These are phyloP conservation scores for Sonneratia caseolaris DNA, from an alignment of 345 rosid genomes.

Conservation along the genomic window DNA sequence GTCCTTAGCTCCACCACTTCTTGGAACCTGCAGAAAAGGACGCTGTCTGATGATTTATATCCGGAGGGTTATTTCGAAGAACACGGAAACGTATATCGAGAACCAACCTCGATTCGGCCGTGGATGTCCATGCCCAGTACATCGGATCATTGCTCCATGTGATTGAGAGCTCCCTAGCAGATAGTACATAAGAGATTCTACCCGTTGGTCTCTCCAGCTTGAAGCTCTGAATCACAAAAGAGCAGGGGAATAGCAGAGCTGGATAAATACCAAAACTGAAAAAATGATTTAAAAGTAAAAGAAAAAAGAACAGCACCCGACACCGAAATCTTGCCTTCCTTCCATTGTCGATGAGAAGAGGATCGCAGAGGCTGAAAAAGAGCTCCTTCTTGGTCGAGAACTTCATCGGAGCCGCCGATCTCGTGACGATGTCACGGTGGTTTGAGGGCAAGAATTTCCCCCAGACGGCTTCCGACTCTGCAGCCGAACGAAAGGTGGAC, in stretches of 20 bases:
- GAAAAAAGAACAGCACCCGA: too few species aligned
- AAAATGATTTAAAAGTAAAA: too few species aligned
- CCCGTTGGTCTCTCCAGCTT: conserved; percentile 49
- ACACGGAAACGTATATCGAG: too few species aligned
- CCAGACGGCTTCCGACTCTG: conserved; percentile 58
- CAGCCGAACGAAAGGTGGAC: conserved; percentile 39
- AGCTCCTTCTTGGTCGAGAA: conserved; percentile 27
- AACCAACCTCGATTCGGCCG: conserved; percentile 42
- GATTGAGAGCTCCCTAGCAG: conserved; percentile 63
- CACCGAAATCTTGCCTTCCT: conserved; percentile 11
- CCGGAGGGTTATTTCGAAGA: too few species aligned
- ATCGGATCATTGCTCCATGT: conserved; percentile 34
- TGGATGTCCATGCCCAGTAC: conserved; percentile 49
- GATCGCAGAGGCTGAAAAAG: conserved; percentile 16
- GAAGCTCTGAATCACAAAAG: conserved; percentile 33
- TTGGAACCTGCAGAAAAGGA: conserved; percentile 18
- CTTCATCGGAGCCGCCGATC: conserved; percentile 9
- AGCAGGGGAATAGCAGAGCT: background rate
- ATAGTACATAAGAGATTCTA: conserved; percentile 35
- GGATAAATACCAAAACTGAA: background rate
- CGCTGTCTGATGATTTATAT: too few species aligned
- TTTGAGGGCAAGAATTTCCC: conserved; percentile 41
- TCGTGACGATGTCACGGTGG: conserved; percentile 17
- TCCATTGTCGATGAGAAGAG: conserved; percentile 23
- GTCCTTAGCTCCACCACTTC: conserved; percentile 34